A percentile compares a stretch with the other conserved stretches of the same genome.
Conservation (phyloP, 257 asterid species). For the Mitragyna speciosa region DNA sequence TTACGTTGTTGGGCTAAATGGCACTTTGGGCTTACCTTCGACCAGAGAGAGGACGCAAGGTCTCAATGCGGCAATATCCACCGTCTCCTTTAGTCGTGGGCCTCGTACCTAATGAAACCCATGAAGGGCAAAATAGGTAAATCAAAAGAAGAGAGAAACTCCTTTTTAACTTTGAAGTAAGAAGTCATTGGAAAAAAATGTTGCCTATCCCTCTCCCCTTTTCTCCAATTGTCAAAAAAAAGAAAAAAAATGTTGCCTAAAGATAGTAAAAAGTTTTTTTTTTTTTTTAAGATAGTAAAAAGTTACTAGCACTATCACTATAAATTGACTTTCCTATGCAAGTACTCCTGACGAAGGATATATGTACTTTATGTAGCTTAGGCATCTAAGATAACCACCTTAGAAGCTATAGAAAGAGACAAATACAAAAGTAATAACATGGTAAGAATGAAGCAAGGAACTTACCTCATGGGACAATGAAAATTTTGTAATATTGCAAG, state of each 20-base stretch:
- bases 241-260: background rate
- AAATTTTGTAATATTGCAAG: conserved; percentile 66
- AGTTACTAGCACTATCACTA: background rate
- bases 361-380: no score
- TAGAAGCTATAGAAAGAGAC: background rate
- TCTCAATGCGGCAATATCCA: conserved; percentile 90
- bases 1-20: background rate
- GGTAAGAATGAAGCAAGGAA: background rate
- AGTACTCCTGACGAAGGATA: no score
- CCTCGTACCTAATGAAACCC: conserved; percentile 62
- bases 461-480: conserved; percentile 84
- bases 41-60: conserved; percentile 79
- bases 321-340: background rate
- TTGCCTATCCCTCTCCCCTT: no score
- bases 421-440: background rate
- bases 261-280: no score
- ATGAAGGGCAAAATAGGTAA: background rate
- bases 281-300: background rate
- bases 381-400: no score
- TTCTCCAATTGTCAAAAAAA: no score
- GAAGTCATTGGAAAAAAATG: no score
- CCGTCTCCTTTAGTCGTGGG: conserved; percentile 79
- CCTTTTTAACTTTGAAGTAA: no score
- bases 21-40: conserved; percentile 52
- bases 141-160: background rate